These are phyloP conservation scores for Coemansia sp. DNA, from an alignment of 192 early-diverging fungal genomes.

Conservation along the genomic window DNA sequence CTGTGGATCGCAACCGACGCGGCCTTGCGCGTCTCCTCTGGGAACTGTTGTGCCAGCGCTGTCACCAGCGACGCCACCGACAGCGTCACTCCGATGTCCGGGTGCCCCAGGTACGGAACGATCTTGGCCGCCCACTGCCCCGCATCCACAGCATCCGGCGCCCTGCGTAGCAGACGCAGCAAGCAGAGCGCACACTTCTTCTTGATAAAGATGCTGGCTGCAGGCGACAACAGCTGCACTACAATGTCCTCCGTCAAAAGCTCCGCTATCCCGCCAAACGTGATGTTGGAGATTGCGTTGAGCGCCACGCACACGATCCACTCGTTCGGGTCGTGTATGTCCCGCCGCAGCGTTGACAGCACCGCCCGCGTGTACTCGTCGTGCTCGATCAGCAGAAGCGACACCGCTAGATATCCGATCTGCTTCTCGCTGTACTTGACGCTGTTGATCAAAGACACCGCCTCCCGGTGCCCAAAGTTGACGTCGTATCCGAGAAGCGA, in stretches of 20 bases:
- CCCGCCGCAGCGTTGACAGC: constrained; percentile 83
- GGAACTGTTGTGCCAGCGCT: constrained; percentile 87
- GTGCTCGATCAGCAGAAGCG: constrained; percentile 86
- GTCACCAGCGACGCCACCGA: constrained; percentile 82
- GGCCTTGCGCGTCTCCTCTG: constrained; percentile 71
- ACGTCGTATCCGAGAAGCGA: constrained; percentile 98
- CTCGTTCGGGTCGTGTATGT: constrained; percentile 84
- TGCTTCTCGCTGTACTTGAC: constrained; percentile 96
- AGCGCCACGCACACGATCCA: constrained; percentile 88
- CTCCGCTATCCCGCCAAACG: constrained; percentile 89
- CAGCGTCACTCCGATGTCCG: constrained; percentile 85
- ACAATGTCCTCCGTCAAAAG: constrained; percentile 80
- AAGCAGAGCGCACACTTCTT: constrained; percentile 97
- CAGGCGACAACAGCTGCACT: constrained; percentile 78
- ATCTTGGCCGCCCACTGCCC: constrained; percentile 86
- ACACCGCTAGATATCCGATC: constrained; percentile 96
- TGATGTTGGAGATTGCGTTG: constrained; percentile 96
- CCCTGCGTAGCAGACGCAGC: constrained; percentile 82
- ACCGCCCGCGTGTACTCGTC: constrained; percentile 81
- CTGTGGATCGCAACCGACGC: constrained; percentile 76
- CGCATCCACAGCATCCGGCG: constrained; percentile 83
- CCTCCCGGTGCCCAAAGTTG: constrained; percentile 97
- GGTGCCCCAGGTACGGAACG: constrained; percentile 80
- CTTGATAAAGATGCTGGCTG: constrained; percentile 82
- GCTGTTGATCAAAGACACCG: constrained; percentile 87